Evolutionary conservation across 2,329 filamentous ascomycete species (phyloP), one percentile per base, ranked within the genome.

Genomic region (Neofusicoccum cordaticola): DNA sequence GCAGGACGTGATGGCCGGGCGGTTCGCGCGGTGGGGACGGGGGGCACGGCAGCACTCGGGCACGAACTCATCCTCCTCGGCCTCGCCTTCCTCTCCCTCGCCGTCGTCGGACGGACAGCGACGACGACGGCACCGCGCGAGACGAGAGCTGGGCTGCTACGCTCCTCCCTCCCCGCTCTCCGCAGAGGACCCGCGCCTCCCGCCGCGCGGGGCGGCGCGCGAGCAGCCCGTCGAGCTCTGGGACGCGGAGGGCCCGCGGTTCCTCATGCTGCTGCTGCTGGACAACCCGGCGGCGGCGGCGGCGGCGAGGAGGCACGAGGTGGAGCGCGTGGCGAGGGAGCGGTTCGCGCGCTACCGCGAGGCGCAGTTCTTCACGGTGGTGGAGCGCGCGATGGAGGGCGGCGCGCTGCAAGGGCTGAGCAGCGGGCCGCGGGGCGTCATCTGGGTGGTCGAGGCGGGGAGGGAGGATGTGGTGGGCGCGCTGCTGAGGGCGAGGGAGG

Each of bases 381-480:
- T 50, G 27, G 37, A 62, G 37, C 44, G 37, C 9, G 60, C 47
- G 15, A 9, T 63, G 13, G 60, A 31, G 4, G 12, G 35, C n/a
- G 17, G 51, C 6, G 47, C 45, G 37, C 42, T 66, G 31, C n/a
- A 2, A 4, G 19, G 4, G 19, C 13, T 66, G 50, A 61, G 44
- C 17, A 17, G n/a, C n/a, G 65, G 65, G 12, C 65, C 65, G 13
- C 27, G 62, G 8, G 65, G 65, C 17, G 56, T n/a, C n/a, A 50
- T 64, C 15, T 66, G 56, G 45, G 62, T 19, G 3, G 56, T 63
- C 3, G 31, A 44, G 47, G 53, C 47, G 13, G 65, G 45, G n/a
- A 56, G 62, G 39, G 57, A 47, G 13, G 65, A 66, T 15, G 57
- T 66, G 4, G n/a, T 66, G 37, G 62, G 39, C 11, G 65, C 65